These are phyloP conservation scores for Amanita molliuscula DNA, from an alignment of 768 basidiomycete species.

Conservation along the genomic window DNA sequence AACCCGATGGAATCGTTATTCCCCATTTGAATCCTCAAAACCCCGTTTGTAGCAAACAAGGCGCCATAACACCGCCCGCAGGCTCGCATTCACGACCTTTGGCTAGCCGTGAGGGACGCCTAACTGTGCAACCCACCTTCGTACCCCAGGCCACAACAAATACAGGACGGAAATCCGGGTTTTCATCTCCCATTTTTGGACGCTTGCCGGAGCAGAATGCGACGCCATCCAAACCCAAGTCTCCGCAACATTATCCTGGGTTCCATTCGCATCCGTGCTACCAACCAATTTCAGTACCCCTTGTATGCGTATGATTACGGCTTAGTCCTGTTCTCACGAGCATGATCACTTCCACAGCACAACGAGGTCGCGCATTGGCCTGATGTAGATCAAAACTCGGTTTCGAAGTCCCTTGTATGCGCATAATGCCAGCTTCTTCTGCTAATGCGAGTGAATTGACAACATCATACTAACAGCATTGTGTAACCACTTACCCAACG, in stretches of 20 bases:
- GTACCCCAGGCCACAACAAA: background rate
- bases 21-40: background rate
- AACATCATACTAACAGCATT: background rate
- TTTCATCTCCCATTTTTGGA: conserved; percentile 1
- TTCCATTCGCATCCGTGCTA: background rate
- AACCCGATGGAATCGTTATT: background rate
- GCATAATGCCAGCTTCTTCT: background rate
- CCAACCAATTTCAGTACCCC: background rate
- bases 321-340: background rate
- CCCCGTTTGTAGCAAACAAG: background rate
- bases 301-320: background rate
- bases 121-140: background rate
- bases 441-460: background rate
- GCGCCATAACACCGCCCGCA: background rate
- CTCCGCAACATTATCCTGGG: background rate
- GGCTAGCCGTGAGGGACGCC: background rate
- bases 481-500: background rate
- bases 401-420: background rate
- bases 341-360: background rate
- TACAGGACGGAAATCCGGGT: background rate
- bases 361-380: background rate
- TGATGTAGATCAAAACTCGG: background rate
- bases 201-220: background rate
- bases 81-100: background rate
- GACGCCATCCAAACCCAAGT: background rate